Evolutionary conservation across 2,329 filamentous ascomycete genomes (phyloP).

Genomic region (Botrytis byssoidea): DNA sequence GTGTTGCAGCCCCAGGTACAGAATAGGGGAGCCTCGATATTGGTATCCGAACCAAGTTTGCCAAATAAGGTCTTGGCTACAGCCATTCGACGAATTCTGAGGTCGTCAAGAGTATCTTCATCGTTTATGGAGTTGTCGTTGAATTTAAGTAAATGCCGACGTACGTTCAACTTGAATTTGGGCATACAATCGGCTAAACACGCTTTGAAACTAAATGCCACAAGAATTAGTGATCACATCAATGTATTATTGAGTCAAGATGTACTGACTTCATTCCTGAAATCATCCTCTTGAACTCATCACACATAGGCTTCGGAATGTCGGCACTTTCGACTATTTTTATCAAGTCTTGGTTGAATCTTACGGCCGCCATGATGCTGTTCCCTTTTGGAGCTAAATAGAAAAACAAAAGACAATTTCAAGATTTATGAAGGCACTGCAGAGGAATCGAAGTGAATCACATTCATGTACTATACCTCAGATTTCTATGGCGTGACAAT

Average conservation of each 20-base stretch:
- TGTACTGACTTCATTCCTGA: constrained; percentile 29
- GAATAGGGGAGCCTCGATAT: constrained; percentile 31
- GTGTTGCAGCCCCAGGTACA: constrained; percentile 32
- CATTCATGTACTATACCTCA: background rate
- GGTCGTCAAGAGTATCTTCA: constrained; percentile 25
- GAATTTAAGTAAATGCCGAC: constrained; percentile 24
- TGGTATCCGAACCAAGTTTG: constrained; percentile 25
- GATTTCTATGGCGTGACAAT: background rate
- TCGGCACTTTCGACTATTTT: constrained; percentile 42
- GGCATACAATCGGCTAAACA: constrained; percentile 17
- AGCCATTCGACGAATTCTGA: constrained; percentile 25
- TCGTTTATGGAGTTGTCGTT: constrained; percentile 28
- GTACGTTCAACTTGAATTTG: constrained; percentile 21
- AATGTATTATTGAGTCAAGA: background rate
- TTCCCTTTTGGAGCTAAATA: constrained; percentile 2
- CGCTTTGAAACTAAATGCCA: constrained; percentile 15
- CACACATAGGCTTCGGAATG: constrained; percentile 15
- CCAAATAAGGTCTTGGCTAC: constrained; percentile 27
- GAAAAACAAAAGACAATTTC: constrained; percentile 20
- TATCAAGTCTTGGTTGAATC: constrained; percentile 16
- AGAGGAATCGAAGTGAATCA: constrained; percentile 1
- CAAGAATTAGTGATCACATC: background rate
- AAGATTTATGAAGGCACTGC: constrained; percentile 1
- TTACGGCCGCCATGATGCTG: constrained; percentile 6
- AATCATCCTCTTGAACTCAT: constrained; percentile 33